Conservation (phyloP, 2,329 filamentous ascomycete genomes). For the Aspergillus ruber region DNA sequence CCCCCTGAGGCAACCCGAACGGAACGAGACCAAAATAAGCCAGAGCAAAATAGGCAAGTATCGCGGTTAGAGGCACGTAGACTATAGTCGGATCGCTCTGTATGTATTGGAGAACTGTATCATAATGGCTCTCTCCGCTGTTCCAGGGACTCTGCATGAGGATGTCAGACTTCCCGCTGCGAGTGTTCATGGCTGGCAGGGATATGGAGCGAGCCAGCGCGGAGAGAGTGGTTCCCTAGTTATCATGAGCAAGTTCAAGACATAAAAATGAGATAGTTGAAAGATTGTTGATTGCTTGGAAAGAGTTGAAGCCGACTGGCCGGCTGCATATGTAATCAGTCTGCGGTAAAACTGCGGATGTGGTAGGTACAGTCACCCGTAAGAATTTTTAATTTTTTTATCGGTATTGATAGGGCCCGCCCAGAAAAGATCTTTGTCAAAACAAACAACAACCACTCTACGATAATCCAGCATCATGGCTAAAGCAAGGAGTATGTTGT, state of each 20-base stretch:
- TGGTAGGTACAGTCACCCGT: conserved; percentile 21
- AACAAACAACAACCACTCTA: not conserved
- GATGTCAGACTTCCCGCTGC: conserved; percentile 24
- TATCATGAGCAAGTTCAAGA: conserved; percentile 12
- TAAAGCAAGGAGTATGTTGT: conserved; percentile 29
- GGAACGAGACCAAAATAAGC: conserved; percentile 24
- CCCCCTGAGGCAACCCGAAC: conserved; percentile 21
- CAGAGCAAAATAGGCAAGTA: conserved; percentile 25
- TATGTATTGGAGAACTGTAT: conserved; percentile 19
- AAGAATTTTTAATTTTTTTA: conserved; percentile 29
- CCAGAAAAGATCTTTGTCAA: conserved; percentile 17
- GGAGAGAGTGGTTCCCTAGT: conserved; percentile 12
- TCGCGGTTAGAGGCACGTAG: conserved; percentile 20
- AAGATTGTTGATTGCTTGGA: conserved; percentile 1
- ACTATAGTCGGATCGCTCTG: conserved; percentile 23
- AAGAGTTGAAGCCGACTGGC: not conserved
- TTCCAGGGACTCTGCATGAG: conserved; percentile 23
- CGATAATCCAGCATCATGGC: conserved; percentile 29
- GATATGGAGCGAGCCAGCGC: conserved; percentile 10
- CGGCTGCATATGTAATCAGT: not conserved
- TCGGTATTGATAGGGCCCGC: conserved; percentile 27
- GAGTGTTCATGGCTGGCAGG: conserved; percentile 31
- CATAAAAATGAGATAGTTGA: conserved; percentile 4
- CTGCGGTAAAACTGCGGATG: conserved; percentile 13
- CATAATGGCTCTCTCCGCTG: conserved; percentile 27